These are phyloP conservation scores for Blumeria hordei DNA, from an alignment of 2,329 filamentous ascomycete species.

Conservation along the genomic window DNA sequence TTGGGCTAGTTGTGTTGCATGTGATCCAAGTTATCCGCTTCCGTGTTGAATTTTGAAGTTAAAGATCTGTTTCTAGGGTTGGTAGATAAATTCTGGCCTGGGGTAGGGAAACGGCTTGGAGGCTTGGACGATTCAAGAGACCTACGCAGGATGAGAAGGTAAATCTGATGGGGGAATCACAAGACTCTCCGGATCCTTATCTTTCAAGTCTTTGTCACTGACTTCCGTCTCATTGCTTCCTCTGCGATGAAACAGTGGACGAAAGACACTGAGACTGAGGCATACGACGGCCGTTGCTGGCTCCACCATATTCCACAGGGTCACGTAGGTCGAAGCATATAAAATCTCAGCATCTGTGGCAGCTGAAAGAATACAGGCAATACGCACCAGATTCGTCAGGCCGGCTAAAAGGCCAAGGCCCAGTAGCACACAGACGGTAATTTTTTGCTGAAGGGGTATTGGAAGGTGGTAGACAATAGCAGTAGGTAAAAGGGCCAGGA, in stretches of 20 bases:
- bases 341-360: conserved; percentile 4
- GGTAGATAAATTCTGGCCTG: too few relatives aligned
- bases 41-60: too few relatives aligned
- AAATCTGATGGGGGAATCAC: too few relatives aligned
- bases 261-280: conserved; percentile 4
- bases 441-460: background rate
- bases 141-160: too few relatives aligned
- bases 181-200: too few relatives aligned
- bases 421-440: background rate
- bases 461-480: conserved; percentile 6
- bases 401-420: conserved; percentile 4
- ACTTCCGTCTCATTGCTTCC: too few relatives aligned
- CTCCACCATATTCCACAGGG: conserved; percentile 8
- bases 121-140: too few relatives aligned
- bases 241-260: conserved; percentile 4
- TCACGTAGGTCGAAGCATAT: conserved; percentile 5
- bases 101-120: too few relatives aligned
- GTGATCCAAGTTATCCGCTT: too few relatives aligned
- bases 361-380: conserved; percentile 4
- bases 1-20: too few relatives aligned
- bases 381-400: conserved; percentile 5
- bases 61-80: too few relatives aligned
- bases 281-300: conserved; percentile 6
- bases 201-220: too few relatives aligned
- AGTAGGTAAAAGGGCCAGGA: conserved; percentile 6